These are phyloP conservation scores for Colletotrichum orbiculare DNA, from an alignment of 2,329 filamentous ascomycete species.

Conservation along the genomic window DNA sequence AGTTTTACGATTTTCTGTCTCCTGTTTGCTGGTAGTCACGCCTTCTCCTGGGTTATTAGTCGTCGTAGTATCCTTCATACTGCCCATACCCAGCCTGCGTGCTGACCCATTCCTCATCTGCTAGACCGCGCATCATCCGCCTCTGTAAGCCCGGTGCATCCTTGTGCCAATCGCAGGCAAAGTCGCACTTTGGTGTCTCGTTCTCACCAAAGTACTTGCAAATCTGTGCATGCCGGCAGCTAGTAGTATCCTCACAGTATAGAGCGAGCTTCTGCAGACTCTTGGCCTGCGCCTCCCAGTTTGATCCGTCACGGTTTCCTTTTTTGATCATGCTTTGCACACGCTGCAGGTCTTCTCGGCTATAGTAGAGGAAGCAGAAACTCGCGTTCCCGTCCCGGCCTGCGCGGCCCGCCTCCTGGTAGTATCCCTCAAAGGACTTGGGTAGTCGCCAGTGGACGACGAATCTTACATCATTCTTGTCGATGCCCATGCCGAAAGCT, in stretches of 20 bases:
- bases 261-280: conserved; percentile 76
- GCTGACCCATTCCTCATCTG: conserved; percentile 71
- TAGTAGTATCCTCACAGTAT: conserved; percentile 82
- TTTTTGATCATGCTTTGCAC: conserved; percentile 68
- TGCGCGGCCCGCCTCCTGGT: conserved; percentile 93
- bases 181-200: conserved; percentile 70
- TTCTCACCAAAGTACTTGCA: conserved; percentile 81
- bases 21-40: not conserved
- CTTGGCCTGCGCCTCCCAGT: conserved; percentile 63
- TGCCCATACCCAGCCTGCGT: conserved; percentile 69
- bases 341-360: conserved; percentile 84
- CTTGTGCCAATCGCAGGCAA: conserved; percentile 84
- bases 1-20: not conserved
- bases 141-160: conserved; percentile 68
- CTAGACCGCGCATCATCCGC: conserved; percentile 66
- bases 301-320: conserved; percentile 54
- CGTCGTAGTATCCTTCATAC: conserved; percentile 67
- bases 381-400: conserved; percentile 90
- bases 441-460: conserved; percentile 95
- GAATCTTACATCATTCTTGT: conserved; percentile 94
- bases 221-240: conserved; percentile 81
- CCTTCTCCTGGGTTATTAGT: conserved; percentile 40
- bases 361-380: conserved; percentile 91
- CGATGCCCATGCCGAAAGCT: conserved; percentile 97
- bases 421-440: conserved; percentile 95